Evolutionary conservation across 495 filamentous ascomycete species (phyloP).

Genomic region (Chaetomidium leptoderma): DNA sequence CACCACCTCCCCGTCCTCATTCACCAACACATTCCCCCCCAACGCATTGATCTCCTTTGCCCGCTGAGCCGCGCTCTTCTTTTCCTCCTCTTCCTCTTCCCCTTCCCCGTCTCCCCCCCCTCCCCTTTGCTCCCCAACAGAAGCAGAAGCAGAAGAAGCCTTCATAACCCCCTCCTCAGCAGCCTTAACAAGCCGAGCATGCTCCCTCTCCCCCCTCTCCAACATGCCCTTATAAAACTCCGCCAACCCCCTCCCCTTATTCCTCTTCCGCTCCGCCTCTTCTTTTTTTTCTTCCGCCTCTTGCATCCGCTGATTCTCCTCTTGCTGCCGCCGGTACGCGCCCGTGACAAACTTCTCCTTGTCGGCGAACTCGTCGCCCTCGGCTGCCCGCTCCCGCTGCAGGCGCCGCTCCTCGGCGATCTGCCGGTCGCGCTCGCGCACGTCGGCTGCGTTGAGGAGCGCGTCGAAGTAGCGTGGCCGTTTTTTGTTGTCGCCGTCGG

Average conservation of each 20-base stretch:
- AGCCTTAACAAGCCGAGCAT: slow-evolving; percentile 63
- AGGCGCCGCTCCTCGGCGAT: slow-evolving; percentile 85
- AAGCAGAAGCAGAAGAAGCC: too few species aligned
- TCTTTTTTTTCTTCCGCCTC: slow-evolving; percentile 73
- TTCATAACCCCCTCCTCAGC: slow-evolving; percentile 57
- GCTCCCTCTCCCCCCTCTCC: slow-evolving; percentile 68
- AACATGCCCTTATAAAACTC: slow-evolving; percentile 83
- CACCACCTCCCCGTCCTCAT: slow-evolving; percentile 90
- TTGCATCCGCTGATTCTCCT: slow-evolving; percentile 70
- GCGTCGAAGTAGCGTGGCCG: slow-evolving; percentile 80
- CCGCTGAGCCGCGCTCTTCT: slow-evolving; percentile 68
- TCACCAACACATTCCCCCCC: slow-evolving; percentile 68
- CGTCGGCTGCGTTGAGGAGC: slow-evolving; percentile 72
- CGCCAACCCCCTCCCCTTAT: slow-evolving; percentile 71
- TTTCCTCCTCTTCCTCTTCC: slow-evolving; percentile 48
- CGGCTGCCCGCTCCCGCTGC: slow-evolving; percentile 80
- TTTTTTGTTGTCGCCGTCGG: slow-evolving; percentile 43
- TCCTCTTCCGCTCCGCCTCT: slow-evolving; percentile 62
- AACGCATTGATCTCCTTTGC: slow-evolving; percentile 68
- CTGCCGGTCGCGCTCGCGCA: slow-evolving; percentile 82
- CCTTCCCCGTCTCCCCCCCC: slow-evolving; percentile 34
- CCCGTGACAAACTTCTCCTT: slow-evolving; percentile 96
- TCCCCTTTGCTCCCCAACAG: too few species aligned
- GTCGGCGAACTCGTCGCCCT: slow-evolving; percentile 89
- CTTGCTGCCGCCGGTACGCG: slow-evolving; percentile 93